These are phyloP conservation scores for Plasmodium knowlesi DNA, from an alignment of 169 alveolate species.

Conservation along the genomic window DNA sequence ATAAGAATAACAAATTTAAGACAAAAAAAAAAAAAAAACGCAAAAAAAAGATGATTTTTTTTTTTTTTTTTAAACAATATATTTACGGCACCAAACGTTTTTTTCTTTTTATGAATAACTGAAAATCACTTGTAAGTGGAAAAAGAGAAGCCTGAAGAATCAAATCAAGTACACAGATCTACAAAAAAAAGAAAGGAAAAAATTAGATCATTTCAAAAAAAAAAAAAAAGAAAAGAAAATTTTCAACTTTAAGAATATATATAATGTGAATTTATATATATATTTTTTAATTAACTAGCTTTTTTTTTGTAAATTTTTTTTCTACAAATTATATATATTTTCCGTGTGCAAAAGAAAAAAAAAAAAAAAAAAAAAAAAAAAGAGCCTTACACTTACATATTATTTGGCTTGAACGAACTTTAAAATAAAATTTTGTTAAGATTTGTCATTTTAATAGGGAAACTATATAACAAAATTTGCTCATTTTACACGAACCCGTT, in stretches of 20 bases:
- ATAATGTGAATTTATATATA: background rate
- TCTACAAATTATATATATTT: background rate
- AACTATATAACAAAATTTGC: conserved; percentile 8
- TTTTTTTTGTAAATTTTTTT: conserved; percentile 5
- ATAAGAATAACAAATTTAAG: conserved; percentile 8
- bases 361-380: conserved; percentile 22
- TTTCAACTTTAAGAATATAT: background rate
- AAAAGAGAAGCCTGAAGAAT: conserved; percentile 7
- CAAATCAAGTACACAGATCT: conserved; percentile 8
- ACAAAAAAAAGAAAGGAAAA: conserved; percentile 11
- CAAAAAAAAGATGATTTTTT: background rate
- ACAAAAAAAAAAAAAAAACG: conserved; percentile 31
- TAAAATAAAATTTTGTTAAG: conserved; percentile 1
- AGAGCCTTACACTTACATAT: background rate
- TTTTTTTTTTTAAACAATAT: conserved; percentile 14
- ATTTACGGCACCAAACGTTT: conserved; percentile 7
- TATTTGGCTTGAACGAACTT: background rate
- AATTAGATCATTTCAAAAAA: background rate
- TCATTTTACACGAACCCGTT: background rate
- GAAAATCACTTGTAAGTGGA: background rate
- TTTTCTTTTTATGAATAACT: background rate
- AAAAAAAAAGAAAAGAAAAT: background rate
- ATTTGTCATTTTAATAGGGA: background rate
- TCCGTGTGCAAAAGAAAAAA: conserved; percentile 38
- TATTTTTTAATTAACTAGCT: background rate